Base-by-base conservation (phyloP, 2,329 filamentous ascomycete species). In the Paecilomyces niveus region DNA sequence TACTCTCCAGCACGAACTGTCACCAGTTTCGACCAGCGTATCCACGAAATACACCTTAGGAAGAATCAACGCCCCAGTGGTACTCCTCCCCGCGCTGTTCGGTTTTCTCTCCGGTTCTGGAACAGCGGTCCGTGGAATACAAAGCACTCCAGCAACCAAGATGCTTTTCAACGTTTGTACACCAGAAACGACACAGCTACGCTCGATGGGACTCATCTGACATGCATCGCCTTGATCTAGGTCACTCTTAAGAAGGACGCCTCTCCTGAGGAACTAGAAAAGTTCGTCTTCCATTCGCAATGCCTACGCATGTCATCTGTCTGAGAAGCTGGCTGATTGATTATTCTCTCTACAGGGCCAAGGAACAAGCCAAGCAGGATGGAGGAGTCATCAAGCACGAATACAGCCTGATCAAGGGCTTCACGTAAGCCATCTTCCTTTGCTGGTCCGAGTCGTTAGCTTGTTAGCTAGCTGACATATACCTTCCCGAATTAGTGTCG, bases 331-430 rank as follows among this genome's bases (percentile, higher is more conserved):
- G 69, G 31, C 18, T 39, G 24, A 56, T 33, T 32, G 7, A 10
- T 15, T 26, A 53, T 13, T 33, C 26, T 52, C 54, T 56, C 45
- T 52, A 18, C 67, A 92, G 89, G 56, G 88, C 89, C 61, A 96
- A 96, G 85, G 78, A 92, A 73, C 78, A 87, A 59, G 89, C 87
- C 66, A 78, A 73, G 60, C 83, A 88, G 50, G 85, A 93, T 72
- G 93, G 93, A 70, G 93, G 92, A 72, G 85, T 85, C 75, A 94
- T 97, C 78, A 85, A 79, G 57, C 86, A 94, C 67, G 89, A 94
- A 74, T 96, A 90, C 81, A 87, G 78, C 61, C 77, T 96, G 67
- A 92, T 96, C 83, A 95, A 93, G 80, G 92, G 89, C 59, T 97
- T 97, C 80, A 87, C 89, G 93, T 97, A 85, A 66, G 89, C 81